Evolutionary conservation across 2,329 filamentous ascomycete species (phyloP), one percentile per base, ranked within the genome.

Genomic region (Verticillium nubilum): DNA sequence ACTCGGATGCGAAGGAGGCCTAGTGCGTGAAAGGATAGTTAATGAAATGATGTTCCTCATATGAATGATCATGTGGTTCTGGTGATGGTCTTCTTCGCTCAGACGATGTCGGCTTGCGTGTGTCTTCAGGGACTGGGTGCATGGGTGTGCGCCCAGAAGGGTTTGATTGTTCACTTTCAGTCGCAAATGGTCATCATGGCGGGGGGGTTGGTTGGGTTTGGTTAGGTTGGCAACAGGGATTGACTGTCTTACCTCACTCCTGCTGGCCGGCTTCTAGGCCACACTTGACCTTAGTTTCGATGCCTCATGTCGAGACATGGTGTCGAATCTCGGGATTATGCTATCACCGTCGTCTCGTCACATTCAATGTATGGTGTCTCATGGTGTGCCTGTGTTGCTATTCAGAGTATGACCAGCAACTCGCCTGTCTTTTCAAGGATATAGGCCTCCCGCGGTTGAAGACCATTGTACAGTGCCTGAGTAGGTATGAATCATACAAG

Each of bases 91-190:
- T n/a, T n/a, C n/a, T 27, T 28, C 19, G 37, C n/a, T 57, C 56
- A 57, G 56, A 57, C 56, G 56, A 57, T 57, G 56, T 57, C 56
- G 56, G 56, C 28, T 52, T 27, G 27, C 42, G 26, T 52, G 27
- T 28, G 19, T 27, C 56, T 57, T 57, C 56, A 57, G 23, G n/a
- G 9, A 47, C 19, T 35, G 26, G 56, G 28, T 31, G 29, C 37
- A 47, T 47, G 56, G 26, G 17, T 19, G 26, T 29, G 27, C 29
- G 29, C 28, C 42, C 42, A n/a, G 37, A 19, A 57, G 56, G 42
- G 37, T 28, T 50, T 57, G 37, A 42, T 57, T 57, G 52, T 53
- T 53, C 52, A 53, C 52, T 23, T 47, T 47, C 37, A 47, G 37
- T 47, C 37, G 37, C 37, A 47, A 47, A 47, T 47, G 37, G n/a